Evolutionary conservation across 176 grass and related monocot species (phyloP).

Genomic region (Avena sativa): DNA sequence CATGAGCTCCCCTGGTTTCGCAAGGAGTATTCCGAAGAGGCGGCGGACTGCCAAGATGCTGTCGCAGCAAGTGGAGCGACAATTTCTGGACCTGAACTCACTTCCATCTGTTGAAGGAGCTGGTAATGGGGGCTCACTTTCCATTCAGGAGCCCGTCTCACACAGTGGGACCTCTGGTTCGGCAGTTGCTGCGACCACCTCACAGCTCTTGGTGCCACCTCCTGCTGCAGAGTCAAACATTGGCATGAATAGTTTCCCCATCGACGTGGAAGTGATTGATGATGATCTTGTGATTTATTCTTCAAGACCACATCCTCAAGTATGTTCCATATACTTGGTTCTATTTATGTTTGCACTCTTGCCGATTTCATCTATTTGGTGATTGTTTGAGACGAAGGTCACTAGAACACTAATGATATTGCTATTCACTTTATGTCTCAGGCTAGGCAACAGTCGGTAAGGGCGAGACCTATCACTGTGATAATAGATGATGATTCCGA

Average conservation of each 20-base stretch:
- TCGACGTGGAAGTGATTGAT: slow-evolving; percentile 62
- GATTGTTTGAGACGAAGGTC: slow-evolving; percentile 14
- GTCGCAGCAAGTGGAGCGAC: slow-evolving; percentile 34
- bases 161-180: slow-evolving; percentile 15
- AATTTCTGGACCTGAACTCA: slow-evolving; percentile 51
- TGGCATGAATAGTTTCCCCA: slow-evolving; percentile 53
- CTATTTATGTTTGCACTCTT: slow-evolving; percentile 21
- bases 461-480: slow-evolving; percentile 48
- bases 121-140: slow-evolving; percentile 6
- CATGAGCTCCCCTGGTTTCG: slow-evolving; percentile 39
- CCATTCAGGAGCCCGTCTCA: slow-evolving; percentile 20
- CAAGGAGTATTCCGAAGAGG: slow-evolving; percentile 42
- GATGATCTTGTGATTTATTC: slow-evolving; percentile 72
- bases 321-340: slow-evolving; percentile 49
- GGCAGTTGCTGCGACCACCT: neutral
- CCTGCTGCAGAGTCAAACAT: slow-evolving; percentile 26
- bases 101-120: slow-evolving; percentile 46
- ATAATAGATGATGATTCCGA: slow-evolving; percentile 94
- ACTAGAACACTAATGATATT: neutral
- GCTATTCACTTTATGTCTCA: slow-evolving; percentile 38
- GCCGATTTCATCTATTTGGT: neutral
- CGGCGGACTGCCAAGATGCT: slow-evolving; percentile 38
- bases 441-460: slow-evolving; percentile 47
- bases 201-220: slow-evolving; percentile 18
- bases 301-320: slow-evolving; percentile 52